Evolutionary conservation across 768 basidiomycete genomes (phyloP).

Genomic region (Gloeostereum incarnatum): DNA sequence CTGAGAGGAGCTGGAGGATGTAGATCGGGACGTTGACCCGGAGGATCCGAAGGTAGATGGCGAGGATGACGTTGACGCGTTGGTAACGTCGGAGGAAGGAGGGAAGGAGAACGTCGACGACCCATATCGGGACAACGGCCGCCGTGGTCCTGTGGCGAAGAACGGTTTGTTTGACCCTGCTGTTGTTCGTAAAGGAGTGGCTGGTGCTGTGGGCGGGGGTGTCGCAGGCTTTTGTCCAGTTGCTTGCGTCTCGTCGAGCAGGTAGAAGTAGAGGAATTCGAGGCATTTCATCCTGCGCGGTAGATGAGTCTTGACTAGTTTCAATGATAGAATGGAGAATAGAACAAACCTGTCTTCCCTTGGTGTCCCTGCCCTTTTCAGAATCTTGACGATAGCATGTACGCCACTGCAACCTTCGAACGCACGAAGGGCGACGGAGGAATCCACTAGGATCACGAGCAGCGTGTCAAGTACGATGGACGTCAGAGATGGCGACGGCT

Average conservation of each 20-base stretch:
- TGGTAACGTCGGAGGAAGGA: not conserved
- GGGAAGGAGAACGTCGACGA: conserved; percentile 7
- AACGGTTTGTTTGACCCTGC: conserved; percentile 4
- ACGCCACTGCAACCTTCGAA: conserved; percentile 78
- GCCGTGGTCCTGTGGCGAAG: conserved; percentile 6
- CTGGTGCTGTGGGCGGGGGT: conserved; percentile 10
- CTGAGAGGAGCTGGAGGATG: conserved; percentile 29
- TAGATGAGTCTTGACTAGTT: not conserved
- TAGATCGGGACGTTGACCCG: conserved; percentile 18
- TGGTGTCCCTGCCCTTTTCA: conserved; percentile 82
- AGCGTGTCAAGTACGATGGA: conserved; percentile 77
- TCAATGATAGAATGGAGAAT: not conserved
- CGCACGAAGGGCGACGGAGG: conserved; percentile 57
- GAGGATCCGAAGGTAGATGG: not conserved
- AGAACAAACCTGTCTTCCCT: conserved; percentile 71
- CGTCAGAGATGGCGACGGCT: conserved; percentile 36
- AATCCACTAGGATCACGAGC: conserved; percentile 84
- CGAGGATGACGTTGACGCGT: not conserved
- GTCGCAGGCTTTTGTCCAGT: conserved; percentile 10
- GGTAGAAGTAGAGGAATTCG: conserved; percentile 92
- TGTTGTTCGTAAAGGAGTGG: conserved; percentile 5
- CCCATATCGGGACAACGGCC: conserved; percentile 9
- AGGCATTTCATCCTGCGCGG: conserved; percentile 85
- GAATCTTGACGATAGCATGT: conserved; percentile 74
- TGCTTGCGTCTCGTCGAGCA: conserved; percentile 66